Evolutionary conservation across 768 basidiomycete genomes (phyloP).

Genomic region (Mycena vulgaris): DNA sequence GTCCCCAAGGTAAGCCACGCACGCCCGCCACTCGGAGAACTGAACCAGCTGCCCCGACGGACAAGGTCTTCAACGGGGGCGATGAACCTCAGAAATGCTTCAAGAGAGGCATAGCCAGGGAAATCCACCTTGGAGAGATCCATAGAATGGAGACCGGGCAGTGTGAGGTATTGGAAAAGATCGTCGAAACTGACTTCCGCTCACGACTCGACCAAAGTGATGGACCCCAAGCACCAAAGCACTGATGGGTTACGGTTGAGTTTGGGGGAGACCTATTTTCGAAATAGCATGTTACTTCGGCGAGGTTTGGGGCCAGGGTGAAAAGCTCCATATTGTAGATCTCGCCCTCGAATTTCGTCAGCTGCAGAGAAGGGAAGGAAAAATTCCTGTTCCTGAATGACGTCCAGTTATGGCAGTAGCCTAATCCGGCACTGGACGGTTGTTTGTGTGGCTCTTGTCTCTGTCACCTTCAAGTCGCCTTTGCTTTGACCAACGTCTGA

Average conservation of each 20-base stretch:
- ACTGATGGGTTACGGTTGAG: background rate
- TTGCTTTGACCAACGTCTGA: too few relatives aligned
- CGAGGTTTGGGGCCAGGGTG: slow-evolving; percentile 1
- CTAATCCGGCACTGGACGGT: too few relatives aligned
- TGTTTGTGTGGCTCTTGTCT: too few relatives aligned
- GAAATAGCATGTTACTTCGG: background rate
- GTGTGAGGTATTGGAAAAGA: background rate
- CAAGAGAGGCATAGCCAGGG: background rate
- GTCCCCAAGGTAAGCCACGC: background rate
- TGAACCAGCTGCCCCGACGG: background rate
- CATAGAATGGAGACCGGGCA: background rate
- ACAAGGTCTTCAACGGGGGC: background rate
- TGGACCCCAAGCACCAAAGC: background rate
- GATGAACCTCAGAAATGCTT: background rate
- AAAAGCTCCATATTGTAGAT: background rate
- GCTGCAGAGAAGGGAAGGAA: background rate
- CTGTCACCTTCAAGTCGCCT: too few relatives aligned
- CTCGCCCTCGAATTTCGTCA: slow-evolving; percentile 8
- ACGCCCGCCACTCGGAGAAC: background rate
- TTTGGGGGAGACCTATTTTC: too few relatives aligned
- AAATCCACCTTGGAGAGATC: background rate
- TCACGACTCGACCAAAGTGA: background rate
- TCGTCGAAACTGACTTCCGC: background rate
- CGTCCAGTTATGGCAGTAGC: too few relatives aligned
- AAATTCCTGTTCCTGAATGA: too few relatives aligned